These are phyloP conservation scores for Dictyostelium capitatum DNA, from an alignment of 78 protist species.

Conservation along the genomic window DNA sequence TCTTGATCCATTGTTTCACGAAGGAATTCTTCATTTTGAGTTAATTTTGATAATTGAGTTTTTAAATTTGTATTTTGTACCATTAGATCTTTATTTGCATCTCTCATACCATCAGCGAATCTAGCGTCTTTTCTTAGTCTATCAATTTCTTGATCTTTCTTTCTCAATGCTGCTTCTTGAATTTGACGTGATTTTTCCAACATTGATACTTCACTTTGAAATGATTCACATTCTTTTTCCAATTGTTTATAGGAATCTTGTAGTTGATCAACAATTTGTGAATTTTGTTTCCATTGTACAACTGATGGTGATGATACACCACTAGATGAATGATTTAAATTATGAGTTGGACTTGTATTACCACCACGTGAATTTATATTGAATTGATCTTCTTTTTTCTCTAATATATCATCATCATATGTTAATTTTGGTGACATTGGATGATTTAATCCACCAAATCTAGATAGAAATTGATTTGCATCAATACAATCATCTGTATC, in stretches of 20 bases:
- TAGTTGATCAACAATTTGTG: slow-evolving; percentile 43
- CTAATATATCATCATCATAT: not conserved
- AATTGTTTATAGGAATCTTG: slow-evolving; percentile 37
- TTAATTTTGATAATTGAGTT: slow-evolving; percentile 24
- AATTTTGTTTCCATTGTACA: slow-evolving; percentile 36
- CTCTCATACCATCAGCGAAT: slow-evolving; percentile 75
- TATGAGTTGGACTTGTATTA: slow-evolving; percentile 3
- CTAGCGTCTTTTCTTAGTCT: slow-evolving; percentile 32
- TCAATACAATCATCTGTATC: slow-evolving; percentile 66
- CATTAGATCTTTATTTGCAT: slow-evolving; percentile 59
- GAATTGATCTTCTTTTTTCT: not conserved
- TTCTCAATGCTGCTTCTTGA: slow-evolving; percentile 34
- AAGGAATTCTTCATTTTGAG: slow-evolving; percentile 11
- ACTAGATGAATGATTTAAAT: not conserved
- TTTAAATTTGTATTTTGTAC: slow-evolving; percentile 68
- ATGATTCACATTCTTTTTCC: slow-evolving; percentile 50
- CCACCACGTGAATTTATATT: not conserved
- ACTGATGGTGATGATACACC: not conserved
- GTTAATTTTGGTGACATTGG: slow-evolving; percentile 72
- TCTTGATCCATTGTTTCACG: slow-evolving; percentile 53
- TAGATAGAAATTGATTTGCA: slow-evolving; percentile 21
- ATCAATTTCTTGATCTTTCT: slow-evolving; percentile 62
- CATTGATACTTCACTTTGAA: slow-evolving; percentile 37
- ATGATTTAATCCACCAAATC: slow-evolving; percentile 68
- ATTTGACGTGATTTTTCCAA: slow-evolving; percentile 27